Conservation (phyloP, 352 stramenopile genomes). For the Phytophthora megakarya region DNA sequence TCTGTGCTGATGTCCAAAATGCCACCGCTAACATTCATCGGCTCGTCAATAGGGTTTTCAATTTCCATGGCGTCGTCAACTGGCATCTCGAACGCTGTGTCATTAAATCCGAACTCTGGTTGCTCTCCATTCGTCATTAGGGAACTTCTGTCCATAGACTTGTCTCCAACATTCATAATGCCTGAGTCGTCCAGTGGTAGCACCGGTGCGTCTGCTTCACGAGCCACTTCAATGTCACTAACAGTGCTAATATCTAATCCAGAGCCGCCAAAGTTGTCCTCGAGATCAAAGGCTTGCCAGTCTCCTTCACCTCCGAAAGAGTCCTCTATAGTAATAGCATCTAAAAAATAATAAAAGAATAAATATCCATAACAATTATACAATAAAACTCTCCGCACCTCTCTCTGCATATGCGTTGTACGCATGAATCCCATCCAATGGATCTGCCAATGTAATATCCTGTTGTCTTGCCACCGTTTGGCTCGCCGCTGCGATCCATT, state of each 20-base stretch:
- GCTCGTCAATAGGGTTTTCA: constrained; percentile 42
- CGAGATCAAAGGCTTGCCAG: constrained; percentile 85
- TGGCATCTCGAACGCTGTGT: constrained; percentile 62
- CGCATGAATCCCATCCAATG: constrained; percentile 52
- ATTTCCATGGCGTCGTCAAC: constrained; percentile 45
- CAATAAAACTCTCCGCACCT: constrained; percentile 38
- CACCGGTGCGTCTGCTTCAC: constrained; percentile 64
- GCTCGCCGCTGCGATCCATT: constrained; percentile 82
- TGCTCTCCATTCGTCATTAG: constrained; percentile 36
- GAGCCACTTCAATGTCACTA: constrained; percentile 84
- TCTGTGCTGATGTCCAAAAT: constrained; percentile 74
- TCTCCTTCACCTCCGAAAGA: constrained; percentile 73
- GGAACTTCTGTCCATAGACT: constrained; percentile 52
- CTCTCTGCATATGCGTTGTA: constrained; percentile 55
- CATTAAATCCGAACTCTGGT: constrained; percentile 61
- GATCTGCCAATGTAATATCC: constrained; percentile 86
- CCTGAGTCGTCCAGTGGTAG: constrained; percentile 62
- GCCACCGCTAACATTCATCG: constrained; percentile 44
- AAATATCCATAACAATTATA: constrained; percentile 6
- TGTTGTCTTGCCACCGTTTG: constrained; percentile 78
- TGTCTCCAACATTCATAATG: constrained; percentile 52
- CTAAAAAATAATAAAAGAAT: constrained; percentile 32
- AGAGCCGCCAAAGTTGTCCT: constrained; percentile 60
- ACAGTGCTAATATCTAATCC: constrained; percentile 67
- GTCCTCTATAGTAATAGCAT: constrained; percentile 71